Evolutionary conservation across 306 rosid genomes (phyloP), one percentile per base, ranked within the genome.

Genomic region (Rubus parviflorus): DNA sequence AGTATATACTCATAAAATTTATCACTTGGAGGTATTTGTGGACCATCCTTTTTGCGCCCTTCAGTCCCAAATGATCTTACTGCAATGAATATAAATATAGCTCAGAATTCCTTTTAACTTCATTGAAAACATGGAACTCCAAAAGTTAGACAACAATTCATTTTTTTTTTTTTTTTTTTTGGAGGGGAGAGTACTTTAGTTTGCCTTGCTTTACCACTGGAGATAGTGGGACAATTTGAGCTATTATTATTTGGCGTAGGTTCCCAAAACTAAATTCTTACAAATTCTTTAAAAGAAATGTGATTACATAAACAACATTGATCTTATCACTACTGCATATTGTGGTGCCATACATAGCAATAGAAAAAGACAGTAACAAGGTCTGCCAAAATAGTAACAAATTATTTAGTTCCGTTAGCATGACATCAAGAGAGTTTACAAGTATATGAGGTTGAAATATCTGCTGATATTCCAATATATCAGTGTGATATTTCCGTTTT

Each of bases 41-140:
- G 97, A 71, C 98, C 98, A 76, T 92, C 97, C 79, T 89, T 90
- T 79, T 95, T 95, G 77, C 98, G 86, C 67, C 98, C 98, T 85
- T 95, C 98, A 4, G 98, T 92, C 75, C 98, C 98, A 75, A 92
- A 95, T 48, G 98, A 95, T 38, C 93, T 88, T 54, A 95, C 97
- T 94, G 89, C 82, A 82, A 72, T 58, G 79, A 20, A 67, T 82
- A 87, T 6, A 64, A 79, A 10, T 43, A 43, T 8, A 40, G 14
- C 48, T 40, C 70, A 61, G 67, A 61, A 61, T 61, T 35, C 42
- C 17, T 23, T 30, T 13, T 5, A 25, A 14, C n/a, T 45, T 68
- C 41, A 48, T 11, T 23, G 13, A 47, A 23, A 42, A 69, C 23
- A 13, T 20, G 42, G 41, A 69, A 70, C 6, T 23, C 45, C 45